Conservation (phyloP, 768 basidiomycete species). For the Boletus subparvulus region DNA sequence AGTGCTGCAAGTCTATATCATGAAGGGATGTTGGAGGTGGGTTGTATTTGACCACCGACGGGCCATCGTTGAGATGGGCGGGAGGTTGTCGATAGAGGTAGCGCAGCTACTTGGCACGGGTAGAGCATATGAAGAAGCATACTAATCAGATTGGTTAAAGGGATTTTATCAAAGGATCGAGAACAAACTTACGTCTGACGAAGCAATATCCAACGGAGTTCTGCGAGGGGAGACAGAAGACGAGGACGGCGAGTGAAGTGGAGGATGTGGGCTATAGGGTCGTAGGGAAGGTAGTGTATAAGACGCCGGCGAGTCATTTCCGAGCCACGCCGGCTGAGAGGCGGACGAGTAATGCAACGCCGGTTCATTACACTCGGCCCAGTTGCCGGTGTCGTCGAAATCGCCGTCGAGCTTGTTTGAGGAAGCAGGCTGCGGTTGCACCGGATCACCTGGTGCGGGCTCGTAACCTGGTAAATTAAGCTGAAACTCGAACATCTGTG, state of each 20-base stretch:
- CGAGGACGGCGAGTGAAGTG: slow-evolving; percentile 29
- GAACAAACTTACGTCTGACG: slow-evolving; percentile 27
- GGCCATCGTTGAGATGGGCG: slow-evolving; percentile 36
- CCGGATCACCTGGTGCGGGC: slow-evolving; percentile 16
- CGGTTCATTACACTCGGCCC: slow-evolving; percentile 26
- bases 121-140: slow-evolving; percentile 24
- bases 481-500: slow-evolving; percentile 67
- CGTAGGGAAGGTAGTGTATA: slow-evolving; percentile 32
- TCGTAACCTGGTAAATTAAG: slow-evolving; percentile 39
- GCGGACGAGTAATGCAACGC: slow-evolving; percentile 18
- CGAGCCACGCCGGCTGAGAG: slow-evolving; percentile 30
- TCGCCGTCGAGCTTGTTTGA: slow-evolving; percentile 12
- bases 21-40: slow-evolving; percentile 33
- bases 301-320: slow-evolving; percentile 27
- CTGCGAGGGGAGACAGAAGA: slow-evolving; percentile 28
- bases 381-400: slow-evolving; percentile 19
- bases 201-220: slow-evolving; percentile 22
- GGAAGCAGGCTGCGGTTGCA: slow-evolving; percentile 13
- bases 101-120: slow-evolving; percentile 28
- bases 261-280: slow-evolving; percentile 27
- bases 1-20: slow-evolving; percentile 30
- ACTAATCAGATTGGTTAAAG: slow-evolving; percentile 18
- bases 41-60: slow-evolving; percentile 39
- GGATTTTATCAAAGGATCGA: background rate
- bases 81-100: slow-evolving; percentile 33